These are phyloP conservation scores for Kalmusia sp. DNA, from an alignment of 2,329 filamentous ascomycete species.

Conservation along the genomic window DNA sequence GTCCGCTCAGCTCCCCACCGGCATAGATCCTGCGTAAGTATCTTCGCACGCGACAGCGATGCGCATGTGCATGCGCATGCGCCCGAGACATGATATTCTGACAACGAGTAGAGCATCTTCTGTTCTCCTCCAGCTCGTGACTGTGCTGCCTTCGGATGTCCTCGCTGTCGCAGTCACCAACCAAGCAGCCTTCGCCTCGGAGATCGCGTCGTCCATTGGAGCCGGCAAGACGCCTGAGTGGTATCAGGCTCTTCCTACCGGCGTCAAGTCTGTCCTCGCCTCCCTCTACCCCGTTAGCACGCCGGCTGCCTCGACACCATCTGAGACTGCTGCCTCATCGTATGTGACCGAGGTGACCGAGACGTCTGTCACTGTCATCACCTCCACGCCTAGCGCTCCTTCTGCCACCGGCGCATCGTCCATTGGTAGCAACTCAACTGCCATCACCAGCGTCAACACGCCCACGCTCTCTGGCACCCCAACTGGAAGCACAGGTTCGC, in stretches of 20 bases:
- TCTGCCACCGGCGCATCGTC: conserved; percentile 19
- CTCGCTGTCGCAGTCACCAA: conserved; percentile 51
- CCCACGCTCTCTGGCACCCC: conserved; percentile 26
- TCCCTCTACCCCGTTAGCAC: conserved; percentile 38
- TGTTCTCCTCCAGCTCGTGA: conserved; percentile 52
- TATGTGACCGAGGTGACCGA: conserved; percentile 5
- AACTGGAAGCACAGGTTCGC: conserved; percentile 21
- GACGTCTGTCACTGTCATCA: conserved; percentile 14
- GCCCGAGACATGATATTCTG: no score
- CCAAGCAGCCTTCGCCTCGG: conserved; percentile 48
- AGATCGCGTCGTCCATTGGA: conserved; percentile 52
- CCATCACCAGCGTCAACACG: conserved; percentile 27
- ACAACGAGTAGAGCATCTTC: conserved; percentile 27
- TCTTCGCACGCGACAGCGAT: conserved; percentile 12
- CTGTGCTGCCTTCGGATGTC: conserved; percentile 52
- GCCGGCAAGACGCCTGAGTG: conserved; percentile 53
- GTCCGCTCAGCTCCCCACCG: conserved; percentile 25
- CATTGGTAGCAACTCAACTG: conserved; percentile 30
- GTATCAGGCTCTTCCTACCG: conserved; percentile 54
- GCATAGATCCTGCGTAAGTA: conserved; percentile 27
- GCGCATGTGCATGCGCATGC: conserved; percentile 13
- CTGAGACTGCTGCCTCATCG: conserved; percentile 17
- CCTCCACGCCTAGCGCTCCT: conserved; percentile 13
- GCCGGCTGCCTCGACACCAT: conserved; percentile 26
- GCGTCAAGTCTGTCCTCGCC: conserved; percentile 53